Percentiles rank a stretch among this genome's conserved stretches.
These are phyloP conservation scores for Irpex sp. DNA, from an alignment of 1,284 basidiomycete genomes.

Conservation along the genomic window DNA sequence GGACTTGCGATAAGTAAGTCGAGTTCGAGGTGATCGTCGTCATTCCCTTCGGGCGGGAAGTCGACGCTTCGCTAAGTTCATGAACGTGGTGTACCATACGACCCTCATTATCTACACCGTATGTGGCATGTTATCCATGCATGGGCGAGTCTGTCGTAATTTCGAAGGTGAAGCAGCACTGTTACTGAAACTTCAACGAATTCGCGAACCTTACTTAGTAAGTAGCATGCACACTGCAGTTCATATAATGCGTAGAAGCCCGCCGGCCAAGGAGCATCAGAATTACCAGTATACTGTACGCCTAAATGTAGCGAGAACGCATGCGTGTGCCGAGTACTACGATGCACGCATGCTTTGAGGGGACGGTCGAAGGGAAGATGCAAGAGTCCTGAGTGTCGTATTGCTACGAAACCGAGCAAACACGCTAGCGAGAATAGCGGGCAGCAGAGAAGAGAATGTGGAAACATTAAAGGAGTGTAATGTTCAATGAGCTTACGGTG, in stretches of 20 bases:
- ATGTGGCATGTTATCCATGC: too few species aligned
- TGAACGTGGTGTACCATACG: too few species aligned
- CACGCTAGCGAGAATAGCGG: neutral
- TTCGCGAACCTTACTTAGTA: too few species aligned
- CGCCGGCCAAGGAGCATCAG: neutral
- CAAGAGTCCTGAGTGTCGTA: neutral
- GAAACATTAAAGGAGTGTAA: neutral
- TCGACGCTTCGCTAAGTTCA: neutral
- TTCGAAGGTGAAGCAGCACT: too few species aligned
- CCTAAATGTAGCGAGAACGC: neutral
- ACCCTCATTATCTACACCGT: too few species aligned
- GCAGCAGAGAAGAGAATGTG: neutral
- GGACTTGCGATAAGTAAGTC: neutral
- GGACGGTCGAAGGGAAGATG: neutral
- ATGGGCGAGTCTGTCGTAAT: too few species aligned
- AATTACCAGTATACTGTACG: conserved; percentile 1
- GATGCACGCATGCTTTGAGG: neutral
- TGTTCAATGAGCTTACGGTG: neutral
- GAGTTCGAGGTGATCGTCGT: neutral
- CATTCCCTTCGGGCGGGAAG: neutral
- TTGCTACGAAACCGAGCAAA: neutral
- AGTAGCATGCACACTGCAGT: neutral
- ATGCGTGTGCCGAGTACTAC: neutral
- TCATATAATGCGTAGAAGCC: neutral
- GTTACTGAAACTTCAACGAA: too few species aligned